A percentile compares a stretch with the other conserved stretches of the same genome.
Conservation (phyloP, 2,329 filamentous ascomycete species). For the Ophiostoma perfectum region DNA sequence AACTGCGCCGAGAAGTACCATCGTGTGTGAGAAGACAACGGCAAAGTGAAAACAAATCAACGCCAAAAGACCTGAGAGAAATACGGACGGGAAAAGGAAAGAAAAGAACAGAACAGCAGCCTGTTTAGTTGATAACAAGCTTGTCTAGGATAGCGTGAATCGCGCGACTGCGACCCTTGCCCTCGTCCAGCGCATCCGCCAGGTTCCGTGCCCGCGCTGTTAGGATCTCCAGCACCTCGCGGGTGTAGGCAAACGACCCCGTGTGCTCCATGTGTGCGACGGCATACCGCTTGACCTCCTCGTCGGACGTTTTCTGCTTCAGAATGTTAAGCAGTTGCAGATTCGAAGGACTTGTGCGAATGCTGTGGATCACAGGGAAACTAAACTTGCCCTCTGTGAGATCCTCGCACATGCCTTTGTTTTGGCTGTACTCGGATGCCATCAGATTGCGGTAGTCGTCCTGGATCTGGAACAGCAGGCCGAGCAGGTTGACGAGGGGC, state of each 20-base stretch:
- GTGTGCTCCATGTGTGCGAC: slow-evolving; percentile 85
- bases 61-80: not conserved
- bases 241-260: slow-evolving; percentile 83
- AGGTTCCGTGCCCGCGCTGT: slow-evolving; percentile 58
- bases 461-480: slow-evolving; percentile 83
- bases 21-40: not conserved
- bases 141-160: slow-evolving; percentile 64
- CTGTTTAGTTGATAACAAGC: slow-evolving; percentile 43
- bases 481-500: slow-evolving; percentile 77
- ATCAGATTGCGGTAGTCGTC: slow-evolving; percentile 91
- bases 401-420: slow-evolving; percentile 94
- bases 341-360: slow-evolving; percentile 68
- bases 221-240: slow-evolving; percentile 59
- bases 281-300: slow-evolving; percentile 86
- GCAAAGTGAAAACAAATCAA: not conserved
- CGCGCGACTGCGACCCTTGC: slow-evolving; percentile 49
- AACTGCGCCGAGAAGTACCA: no score
- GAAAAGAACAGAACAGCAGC: not conserved
- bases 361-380: slow-evolving; percentile 91
- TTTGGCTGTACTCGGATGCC: slow-evolving; percentile 67
- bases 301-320: slow-evolving; percentile 79
- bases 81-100: not conserved
- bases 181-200: slow-evolving; percentile 60
- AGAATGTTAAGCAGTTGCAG: slow-evolving; percentile 85
- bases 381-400: slow-evolving; percentile 96